A percentile compares a stretch with the other conserved stretches of the same genome.
Evolutionary conservation across 768 basidiomycete genomes (phyloP).

Genomic region (Mycena latifolia): DNA sequence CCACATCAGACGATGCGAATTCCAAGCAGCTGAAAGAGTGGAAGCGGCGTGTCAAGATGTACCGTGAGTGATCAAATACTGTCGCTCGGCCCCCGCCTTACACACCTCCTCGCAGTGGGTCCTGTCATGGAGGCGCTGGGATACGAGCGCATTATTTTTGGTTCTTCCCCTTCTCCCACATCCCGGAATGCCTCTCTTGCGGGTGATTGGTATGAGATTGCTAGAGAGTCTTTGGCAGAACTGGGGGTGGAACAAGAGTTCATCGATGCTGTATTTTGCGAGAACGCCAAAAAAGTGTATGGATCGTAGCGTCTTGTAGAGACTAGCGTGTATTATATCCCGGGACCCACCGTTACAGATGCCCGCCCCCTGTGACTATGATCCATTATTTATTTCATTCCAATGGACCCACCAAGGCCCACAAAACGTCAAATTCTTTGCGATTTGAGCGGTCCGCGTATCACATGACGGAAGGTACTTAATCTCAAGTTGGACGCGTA

Average conservation of each 20-base stretch:
- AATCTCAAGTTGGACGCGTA: too few relatives aligned
- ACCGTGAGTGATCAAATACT: constrained; percentile 65
- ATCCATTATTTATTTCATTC: not conserved
- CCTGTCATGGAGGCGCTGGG: constrained; percentile 91
- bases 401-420: constrained; percentile 7
- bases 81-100: constrained; percentile 3
- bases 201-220: constrained; percentile 85
- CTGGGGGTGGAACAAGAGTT: constrained; percentile 83
- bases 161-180: constrained; percentile 75
- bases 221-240: constrained; percentile 83
- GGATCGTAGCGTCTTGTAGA: constrained; percentile 38
- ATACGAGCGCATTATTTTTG: constrained; percentile 85
- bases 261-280: constrained; percentile 79
- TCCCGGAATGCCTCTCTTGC: constrained; percentile 62
- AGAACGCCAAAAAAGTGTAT: constrained; percentile 63
- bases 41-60: constrained; percentile 86
- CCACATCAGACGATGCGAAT: constrained; percentile 52
- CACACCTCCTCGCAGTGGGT: constrained; percentile 64
- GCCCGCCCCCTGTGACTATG: not conserved
- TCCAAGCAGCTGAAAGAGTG: constrained; percentile 71
- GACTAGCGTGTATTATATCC: not conserved
- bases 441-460: not conserved
- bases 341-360: constrained; percentile 14
- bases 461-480: not conserved
- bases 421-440: not conserved